Conservation (phyloP, 1,139 yeast species). For the Yamadazyma atmosphaerica region DNA sequence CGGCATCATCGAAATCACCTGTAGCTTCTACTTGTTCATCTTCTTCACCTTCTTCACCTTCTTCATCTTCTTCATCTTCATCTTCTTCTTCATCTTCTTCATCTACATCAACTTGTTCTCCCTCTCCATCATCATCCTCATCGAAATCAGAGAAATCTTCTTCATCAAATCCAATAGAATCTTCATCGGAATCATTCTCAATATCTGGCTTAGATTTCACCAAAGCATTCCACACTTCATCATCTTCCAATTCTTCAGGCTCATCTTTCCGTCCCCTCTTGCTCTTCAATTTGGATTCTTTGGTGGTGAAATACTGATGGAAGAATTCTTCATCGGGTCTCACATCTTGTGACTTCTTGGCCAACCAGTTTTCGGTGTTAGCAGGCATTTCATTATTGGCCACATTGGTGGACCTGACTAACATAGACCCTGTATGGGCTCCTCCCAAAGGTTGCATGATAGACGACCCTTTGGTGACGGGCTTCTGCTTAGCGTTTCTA, state of each 20-base stretch:
- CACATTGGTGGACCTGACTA: slow-evolving; percentile 67
- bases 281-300: slow-evolving; percentile 47
- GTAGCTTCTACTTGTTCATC: slow-evolving; percentile 14
- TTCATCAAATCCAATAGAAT: slow-evolving; percentile 52
- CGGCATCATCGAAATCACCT: slow-evolving; percentile 17
- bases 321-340: slow-evolving; percentile 90
- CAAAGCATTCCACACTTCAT: slow-evolving; percentile 85
- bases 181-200: slow-evolving; percentile 53
- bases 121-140: slow-evolving; percentile 29
- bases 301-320: slow-evolving; percentile 78
- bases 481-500: slow-evolving; percentile 83
- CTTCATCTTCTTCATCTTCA: slow-evolving; percentile 17
- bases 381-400: slow-evolving; percentile 56
- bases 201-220: slow-evolving; percentile 84
- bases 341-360: slow-evolving; percentile 61
- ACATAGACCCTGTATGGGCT: slow-evolving; percentile 70
- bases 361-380: slow-evolving; percentile 82
- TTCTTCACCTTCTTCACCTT: slow-evolving; percentile 12
- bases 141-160: slow-evolving; percentile 36
- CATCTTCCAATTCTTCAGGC: slow-evolving; percentile 55
- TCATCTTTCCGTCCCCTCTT: slow-evolving; percentile 24
- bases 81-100: slow-evolving; percentile 26
- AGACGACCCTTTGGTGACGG: slow-evolving; percentile 73
- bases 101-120: slow-evolving; percentile 27
- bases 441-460: slow-evolving; percentile 99